Evolutionary conservation across 306 rosid genomes (phyloP), one percentile per base, ranked within the genome.

Genomic region (Oxytropis ochrocephala): DNA sequence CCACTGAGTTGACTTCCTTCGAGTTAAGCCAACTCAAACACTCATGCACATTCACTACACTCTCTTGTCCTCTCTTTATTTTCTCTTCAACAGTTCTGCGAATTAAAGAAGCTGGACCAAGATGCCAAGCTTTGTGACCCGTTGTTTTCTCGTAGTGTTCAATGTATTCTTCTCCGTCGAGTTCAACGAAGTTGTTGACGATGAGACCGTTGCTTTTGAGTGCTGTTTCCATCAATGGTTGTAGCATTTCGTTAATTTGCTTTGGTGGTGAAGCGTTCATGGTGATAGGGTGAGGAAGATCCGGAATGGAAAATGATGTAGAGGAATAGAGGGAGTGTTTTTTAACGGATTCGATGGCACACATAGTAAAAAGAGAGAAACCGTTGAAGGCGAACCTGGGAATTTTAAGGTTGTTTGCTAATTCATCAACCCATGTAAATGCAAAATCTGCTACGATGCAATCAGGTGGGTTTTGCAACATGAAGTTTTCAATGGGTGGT

Each of bases 351-450:
- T 70, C 70, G 4, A 69, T 46, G 49, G 70, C 50, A 13, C 69
- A 80, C 2, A 51, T 4, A 0, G 75, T 14, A 7, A 83, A 80
- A 47, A 76, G 59, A 0, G 58, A 35, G 13, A 29, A 57, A 0
- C 49, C 78, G 18, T 68, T 60, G 69, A 83, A 79, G 16, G 77
- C 65, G 0, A 83, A 16, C 2, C 82, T 65, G 0, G 84, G 81
- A 7, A 83, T 59, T n/a, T 2, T 2, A 5, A 83, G 67, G 8
- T 58, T 48, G 41, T n/a, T 24, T 0, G 84, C 75, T 7, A 74
- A 11, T 29, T 79, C 69, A 5, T 79, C 13, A 0, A 63, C 62
- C 87, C 82, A 83, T 0, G 79, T 24, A 52, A 41, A 38, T 9
- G 69, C 7, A 7, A 69, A 12, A 5, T 83, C 82, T 0, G 62